Base-by-base conservation (phyloP, 1,139 yeast genomes). In the Candida glucosophila region DNA sequence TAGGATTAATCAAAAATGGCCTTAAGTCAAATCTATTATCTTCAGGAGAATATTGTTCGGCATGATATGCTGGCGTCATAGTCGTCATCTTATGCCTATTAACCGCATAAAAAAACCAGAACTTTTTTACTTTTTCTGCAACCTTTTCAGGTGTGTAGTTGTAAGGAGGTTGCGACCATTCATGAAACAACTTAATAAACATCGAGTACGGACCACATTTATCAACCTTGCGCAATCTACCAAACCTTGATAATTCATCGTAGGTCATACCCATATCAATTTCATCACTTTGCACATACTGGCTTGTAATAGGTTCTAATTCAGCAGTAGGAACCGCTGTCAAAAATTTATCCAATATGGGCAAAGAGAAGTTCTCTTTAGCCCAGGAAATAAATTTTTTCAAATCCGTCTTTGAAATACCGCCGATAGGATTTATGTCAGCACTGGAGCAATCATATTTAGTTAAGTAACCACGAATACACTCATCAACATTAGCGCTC, bases 241-340 rank as follows among this genome's bases (percentile, higher is more conserved):
- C 99, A 58, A 90, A 88, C 9, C 80, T 63, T 17, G 95, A 79
- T 31, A 90, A 67, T 48, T 90, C 98, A 36, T 86, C 95, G 46
- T 90, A 90, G 0, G 95, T 81, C 80, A 92, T 80, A 2, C 99
- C 99, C 98, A 90, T 90, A 49, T 90, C 99, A 6, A 73, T 77
- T 51, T 90, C 99, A 51, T 90, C 99, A 23, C 94, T 81, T 53
- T 90, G 99, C 9, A 86, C 94, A 43, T 90, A 88, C 33, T 75
- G 68, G 38, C 80, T 75, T 0, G 98, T 88, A 29, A 85, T 88
- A 23, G 99, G 99, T 47, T 90, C 99, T 29, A 90, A 68, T 50
- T 90, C 99, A 0, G 99, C 99, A 0, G 98, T 90, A 19, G 99
- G 99, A 0, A 90, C 79, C 1, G 98, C 98, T 34, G 72, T 73